Conservation (phyloP, 345 rosid species). For the Salix dunnii region DNA sequence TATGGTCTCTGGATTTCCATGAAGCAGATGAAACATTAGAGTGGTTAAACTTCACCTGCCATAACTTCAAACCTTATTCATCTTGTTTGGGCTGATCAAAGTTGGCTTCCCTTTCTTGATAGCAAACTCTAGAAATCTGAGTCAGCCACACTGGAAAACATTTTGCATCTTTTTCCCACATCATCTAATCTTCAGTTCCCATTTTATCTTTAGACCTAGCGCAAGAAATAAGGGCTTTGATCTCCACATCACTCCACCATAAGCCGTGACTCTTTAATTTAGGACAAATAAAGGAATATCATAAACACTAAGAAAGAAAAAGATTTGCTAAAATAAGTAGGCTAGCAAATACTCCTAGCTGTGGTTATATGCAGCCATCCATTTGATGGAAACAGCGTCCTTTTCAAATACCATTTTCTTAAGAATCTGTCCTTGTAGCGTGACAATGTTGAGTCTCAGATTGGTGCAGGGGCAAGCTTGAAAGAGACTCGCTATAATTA, state of each 20-base stretch:
- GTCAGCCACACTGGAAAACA: neutral
- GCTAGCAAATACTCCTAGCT: neutral
- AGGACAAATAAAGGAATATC: neutral
- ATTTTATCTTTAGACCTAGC: neutral
- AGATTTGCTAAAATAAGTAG: neutral
- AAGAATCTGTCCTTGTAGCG: neutral
- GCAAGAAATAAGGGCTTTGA: neutral
- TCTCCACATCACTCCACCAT: constrained; percentile 15
- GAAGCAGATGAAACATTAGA: neutral
- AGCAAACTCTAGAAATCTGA: neutral
- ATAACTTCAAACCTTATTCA: neutral
- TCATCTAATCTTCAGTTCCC: neutral
- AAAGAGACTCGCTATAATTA: no score
- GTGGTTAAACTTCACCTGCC: neutral
- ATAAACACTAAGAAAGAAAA: neutral
- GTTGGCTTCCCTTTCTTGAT: neutral
- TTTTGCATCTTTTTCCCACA: neutral
- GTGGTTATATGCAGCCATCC: neutral
- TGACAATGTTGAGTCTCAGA: neutral
- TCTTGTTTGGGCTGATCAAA: neutral
- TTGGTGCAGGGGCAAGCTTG: no score
- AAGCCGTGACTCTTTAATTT: neutral
- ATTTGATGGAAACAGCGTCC: neutral
- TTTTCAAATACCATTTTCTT: no score
- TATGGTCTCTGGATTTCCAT: neutral